phyloP scores from a whole-genome alignment of 257 asterid species.

The Solanum acaule region DNA sequence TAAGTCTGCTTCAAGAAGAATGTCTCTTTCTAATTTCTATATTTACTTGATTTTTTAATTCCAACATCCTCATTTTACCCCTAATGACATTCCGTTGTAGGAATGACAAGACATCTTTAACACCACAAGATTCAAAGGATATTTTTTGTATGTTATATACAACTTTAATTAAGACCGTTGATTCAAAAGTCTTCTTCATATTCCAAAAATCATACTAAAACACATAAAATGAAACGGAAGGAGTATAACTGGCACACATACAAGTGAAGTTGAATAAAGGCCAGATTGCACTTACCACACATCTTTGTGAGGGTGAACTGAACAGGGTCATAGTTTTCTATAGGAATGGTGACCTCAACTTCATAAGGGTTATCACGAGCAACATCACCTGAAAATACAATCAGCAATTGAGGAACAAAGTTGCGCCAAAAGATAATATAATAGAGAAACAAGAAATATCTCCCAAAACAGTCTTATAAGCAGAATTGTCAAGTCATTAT shows the following conservation, averaged over 20 bases:
- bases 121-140: not conserved
- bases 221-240: not conserved
- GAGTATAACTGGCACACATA: not conserved
- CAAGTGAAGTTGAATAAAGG: conserved; percentile 5
- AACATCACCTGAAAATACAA: conserved; percentile 46
- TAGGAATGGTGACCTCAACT: conserved; percentile 76
- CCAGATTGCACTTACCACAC: conserved; percentile 51
- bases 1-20: not conserved
- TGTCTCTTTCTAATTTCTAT: not conserved
- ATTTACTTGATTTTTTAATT: not conserved
- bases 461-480: not conserved
- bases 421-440: not conserved
- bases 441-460: not conserved
- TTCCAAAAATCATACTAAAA: not conserved
- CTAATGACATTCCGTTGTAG: not conserved
- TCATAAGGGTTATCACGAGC: conserved; percentile 61
- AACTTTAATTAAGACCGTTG: not conserved
- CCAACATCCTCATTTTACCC: not conserved
- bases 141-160: not conserved
- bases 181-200: not conserved
- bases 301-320: conserved; percentile 68
- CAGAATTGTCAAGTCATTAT: not conserved
- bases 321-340: conserved; percentile 64
- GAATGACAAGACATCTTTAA: not conserved
- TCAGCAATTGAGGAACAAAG: conserved; percentile 10